phyloP scores from a whole-genome alignment of 345 rosid genomes.

The Aquilaria malaccensis region DNA sequence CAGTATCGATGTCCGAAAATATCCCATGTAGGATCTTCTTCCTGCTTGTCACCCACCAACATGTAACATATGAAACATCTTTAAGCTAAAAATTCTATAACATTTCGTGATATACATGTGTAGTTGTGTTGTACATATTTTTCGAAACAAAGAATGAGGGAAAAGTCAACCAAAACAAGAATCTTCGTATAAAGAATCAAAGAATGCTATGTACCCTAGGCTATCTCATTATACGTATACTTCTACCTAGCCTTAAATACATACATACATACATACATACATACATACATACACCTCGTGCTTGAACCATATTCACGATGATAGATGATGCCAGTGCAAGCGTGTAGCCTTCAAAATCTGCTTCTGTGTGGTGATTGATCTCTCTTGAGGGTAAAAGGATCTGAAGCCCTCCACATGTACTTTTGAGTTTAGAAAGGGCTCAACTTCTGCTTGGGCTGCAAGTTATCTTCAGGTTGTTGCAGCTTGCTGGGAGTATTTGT shows the following conservation, averaged over 20 bases:
- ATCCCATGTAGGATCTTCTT: no score
- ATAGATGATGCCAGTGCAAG: not conserved
- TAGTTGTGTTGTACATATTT: no score
- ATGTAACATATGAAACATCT: no score
- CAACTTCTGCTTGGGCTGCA: constrained; percentile 9
- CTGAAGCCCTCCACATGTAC: not conserved
- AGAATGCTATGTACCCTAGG: constrained; percentile 9
- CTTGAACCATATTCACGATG: not conserved
- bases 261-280: constrained; percentile 1
- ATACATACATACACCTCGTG: constrained; percentile 3
- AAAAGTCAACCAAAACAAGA: not conserved
- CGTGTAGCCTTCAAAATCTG: not conserved
- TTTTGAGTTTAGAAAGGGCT: constrained; percentile 11
- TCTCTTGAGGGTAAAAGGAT: not conserved
- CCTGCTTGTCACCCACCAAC: no score
- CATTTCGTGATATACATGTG: no score
- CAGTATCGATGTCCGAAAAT: no score
- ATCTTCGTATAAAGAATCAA: constrained; percentile 19
- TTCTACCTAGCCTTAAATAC: constrained; percentile 7
- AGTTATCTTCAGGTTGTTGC: not conserved
- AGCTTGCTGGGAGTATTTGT: not conserved
- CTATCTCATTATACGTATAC: not conserved
- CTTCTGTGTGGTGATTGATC: not conserved
- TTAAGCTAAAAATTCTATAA: no score
- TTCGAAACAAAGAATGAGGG: no score